Base-by-base conservation (phyloP, 371 early-diverging fungal genomes). In the Apophysomyces variabilis region DNA sequence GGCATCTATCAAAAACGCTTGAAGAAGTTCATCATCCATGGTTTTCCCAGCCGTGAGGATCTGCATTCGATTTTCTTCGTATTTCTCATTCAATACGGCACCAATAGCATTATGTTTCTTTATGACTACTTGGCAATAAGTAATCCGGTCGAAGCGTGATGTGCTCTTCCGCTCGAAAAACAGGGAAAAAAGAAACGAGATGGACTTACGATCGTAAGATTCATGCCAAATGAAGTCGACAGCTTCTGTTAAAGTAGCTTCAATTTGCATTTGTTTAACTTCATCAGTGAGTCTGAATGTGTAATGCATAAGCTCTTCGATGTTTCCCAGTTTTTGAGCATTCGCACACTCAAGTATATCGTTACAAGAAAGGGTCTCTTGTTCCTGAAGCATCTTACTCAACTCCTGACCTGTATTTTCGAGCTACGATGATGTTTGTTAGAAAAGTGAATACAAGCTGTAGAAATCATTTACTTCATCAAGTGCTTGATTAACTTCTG, bases 181-280 rank as follows among this genome's bases (percentile, higher is more conserved):
- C 1, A 4, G 21, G 16, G 0, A 2, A 21, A 50, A 21, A 21
- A 18, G 50, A 16, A 47, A 14, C 5, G 1, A 47, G 1, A 41
- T 47, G 8, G 21, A 21, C 54, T 50, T 50, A 50, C 54, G n/a
- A 21, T 50, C 54, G 54, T 26, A 21, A 18, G 54, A 58, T 58
- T 58, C 58, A 36, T 58, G 58, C 38, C 58, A 58, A 21, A 58
- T 18, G n/a, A 39, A 39, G 18, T 58, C 58, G 35, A 58, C 37
- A 13, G 58, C 58, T 16, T 58, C 58, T 36, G 18, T 58, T 12
- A 58, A 11, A 7, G 38, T 58, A 4, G 38, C 37, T 36, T 26
- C 9, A 18, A 50, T 26, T 9, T 50, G 54, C 4, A 50, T 50
- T 9, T 18, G 18, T 9, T 5, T 18, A 9, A 50, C 21, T 50